phyloP scores from a whole-genome alignment of 176 grass and related monocot genomes.

The Pharus latifolius region DNA sequence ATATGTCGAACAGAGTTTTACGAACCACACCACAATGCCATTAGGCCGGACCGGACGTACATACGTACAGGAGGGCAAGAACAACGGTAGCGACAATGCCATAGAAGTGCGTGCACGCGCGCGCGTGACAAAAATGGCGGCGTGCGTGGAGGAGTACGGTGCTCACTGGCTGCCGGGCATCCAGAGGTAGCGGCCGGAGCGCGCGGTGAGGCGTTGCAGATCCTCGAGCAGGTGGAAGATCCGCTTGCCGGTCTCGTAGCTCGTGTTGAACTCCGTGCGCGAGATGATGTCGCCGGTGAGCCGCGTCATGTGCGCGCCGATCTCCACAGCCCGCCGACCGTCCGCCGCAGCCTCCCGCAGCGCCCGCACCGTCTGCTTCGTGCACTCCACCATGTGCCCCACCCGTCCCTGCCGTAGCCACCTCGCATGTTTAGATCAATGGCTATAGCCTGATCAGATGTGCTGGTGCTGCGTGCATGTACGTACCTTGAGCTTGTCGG shows the following conservation, averaged over 20 bases:
- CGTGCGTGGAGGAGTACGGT: background rate
- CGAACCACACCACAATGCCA: too few species aligned
- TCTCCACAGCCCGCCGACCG: slow-evolving; percentile 47
- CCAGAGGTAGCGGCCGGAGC: slow-evolving; percentile 74
- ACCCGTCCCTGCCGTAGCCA: slow-evolving; percentile 34
- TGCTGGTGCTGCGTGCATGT: too few species aligned
- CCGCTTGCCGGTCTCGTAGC: slow-evolving; percentile 66
- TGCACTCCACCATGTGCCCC: slow-evolving; percentile 83
- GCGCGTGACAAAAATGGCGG: background rate
- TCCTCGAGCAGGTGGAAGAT: slow-evolving; percentile 70
- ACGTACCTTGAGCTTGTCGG: slow-evolving; percentile 79
- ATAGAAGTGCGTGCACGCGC: background rate
- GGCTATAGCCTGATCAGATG: too few species aligned
- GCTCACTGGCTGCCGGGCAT: slow-evolving; percentile 77
- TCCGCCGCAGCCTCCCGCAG: slow-evolving; percentile 23
- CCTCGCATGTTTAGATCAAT: too few species aligned
- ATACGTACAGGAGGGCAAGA: background rate
- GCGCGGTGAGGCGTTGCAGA: slow-evolving; percentile 55
- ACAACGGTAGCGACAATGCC: slow-evolving; percentile 12
- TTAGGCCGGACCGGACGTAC: background rate
- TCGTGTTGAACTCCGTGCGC: slow-evolving; percentile 76
- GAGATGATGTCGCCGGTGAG: slow-evolving; percentile 87
- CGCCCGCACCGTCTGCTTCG: slow-evolving; percentile 41
- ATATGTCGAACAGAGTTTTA: too few species aligned
- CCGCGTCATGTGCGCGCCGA: slow-evolving; percentile 55